Conservation (phyloP, 1,139 yeast genomes). For the Pichia sp. region DNA sequence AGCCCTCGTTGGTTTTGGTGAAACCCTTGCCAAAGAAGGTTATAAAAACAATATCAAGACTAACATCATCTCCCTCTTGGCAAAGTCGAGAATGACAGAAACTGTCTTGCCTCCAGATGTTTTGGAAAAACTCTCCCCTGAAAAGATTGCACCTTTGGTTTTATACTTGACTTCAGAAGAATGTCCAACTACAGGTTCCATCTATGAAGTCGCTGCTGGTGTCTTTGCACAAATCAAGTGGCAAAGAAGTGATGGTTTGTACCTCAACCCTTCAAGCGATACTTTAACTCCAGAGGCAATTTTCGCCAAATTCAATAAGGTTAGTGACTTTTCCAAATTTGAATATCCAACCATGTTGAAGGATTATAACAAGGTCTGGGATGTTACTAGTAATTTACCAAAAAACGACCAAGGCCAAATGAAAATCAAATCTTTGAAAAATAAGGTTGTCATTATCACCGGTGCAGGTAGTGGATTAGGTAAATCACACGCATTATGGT, state of each 20-base stretch:
- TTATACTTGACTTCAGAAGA: conserved; percentile 73
- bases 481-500: conserved; percentile 79
- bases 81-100: conserved; percentile 96
- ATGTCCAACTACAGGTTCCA: conserved; percentile 62
- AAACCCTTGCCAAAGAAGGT: conserved; percentile 96
- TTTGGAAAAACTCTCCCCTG: conserved; percentile 79
- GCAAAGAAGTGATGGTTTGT: conserved; percentile 89
- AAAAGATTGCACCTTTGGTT: conserved; percentile 88
- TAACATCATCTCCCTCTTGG: conserved; percentile 91
- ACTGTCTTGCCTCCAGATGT: conserved; percentile 82
- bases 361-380: conserved; percentile 56
- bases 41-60: conserved; percentile 76
- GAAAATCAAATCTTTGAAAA: conserved; percentile 55
- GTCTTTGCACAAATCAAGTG: conserved; percentile 90
- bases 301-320: conserved; percentile 62
- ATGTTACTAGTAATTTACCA: conserved; percentile 52
- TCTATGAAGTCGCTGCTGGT: conserved; percentile 94
- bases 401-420: conserved; percentile 58
- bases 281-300: conserved; percentile 85
- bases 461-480: conserved; percentile 98
- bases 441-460: conserved; percentile 85
- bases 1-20: conserved; percentile 88
- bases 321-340: conserved; percentile 57
- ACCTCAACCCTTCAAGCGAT: conserved; percentile 70
- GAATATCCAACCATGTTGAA: conserved; percentile 67